Evolutionary conservation across 371 early-diverging fungal genomes (phyloP), one percentile per base, ranked within the genome.

Genomic region (Mucor sp.): DNA sequence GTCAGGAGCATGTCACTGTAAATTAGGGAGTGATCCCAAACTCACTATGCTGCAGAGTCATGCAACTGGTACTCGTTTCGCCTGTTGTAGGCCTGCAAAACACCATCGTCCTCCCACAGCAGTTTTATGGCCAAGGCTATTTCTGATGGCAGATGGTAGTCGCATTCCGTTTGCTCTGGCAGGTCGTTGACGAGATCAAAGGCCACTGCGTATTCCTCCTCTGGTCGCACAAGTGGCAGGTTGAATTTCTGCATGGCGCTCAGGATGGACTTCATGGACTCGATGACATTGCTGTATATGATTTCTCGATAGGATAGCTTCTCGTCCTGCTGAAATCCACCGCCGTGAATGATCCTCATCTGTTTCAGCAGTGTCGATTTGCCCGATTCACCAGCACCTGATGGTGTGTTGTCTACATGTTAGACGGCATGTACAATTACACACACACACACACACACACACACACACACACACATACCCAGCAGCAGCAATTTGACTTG

Each of bases 361-460:
- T 98, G 97, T 75, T 98, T 98, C 53, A 98, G 77, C 67, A 98
- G 93, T 8, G 98, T 98, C 43, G 93, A 92, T 84, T 98, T 98
- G 25, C 98, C 98, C 7, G 96, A 95, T 81, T 98, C 98, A 65
- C 97, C 97, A 25, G 97, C 95, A 66, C 98, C 97, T 95, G 44
- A 50, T 32, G 7, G n/a, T n/a, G n/a, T n/a, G n/a, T n/a, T n/a
- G n/a, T n/a, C n/a, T n/a, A n/a, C n/a, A n/a, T n/a, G n/a, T 5
- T 8, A 33, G 19, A 53, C 2, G 62, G 15, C 15, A 37, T 19
- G n/a, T 60, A 76, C 35, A 25, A 0, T 3, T 30, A 33, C 17
- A 37, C 11, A 9, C 11, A 17, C 41, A 41, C 41, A 41, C 30
- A 33, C 23, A 37, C 11, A 9, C 11, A 17, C 41, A 41, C 41